A percentile compares a stretch with the other conserved stretches of the same genome.
Evolutionary conservation across 1,284 basidiomycete species (phyloP).

Genomic region (Leucoagaricus sp.): DNA sequence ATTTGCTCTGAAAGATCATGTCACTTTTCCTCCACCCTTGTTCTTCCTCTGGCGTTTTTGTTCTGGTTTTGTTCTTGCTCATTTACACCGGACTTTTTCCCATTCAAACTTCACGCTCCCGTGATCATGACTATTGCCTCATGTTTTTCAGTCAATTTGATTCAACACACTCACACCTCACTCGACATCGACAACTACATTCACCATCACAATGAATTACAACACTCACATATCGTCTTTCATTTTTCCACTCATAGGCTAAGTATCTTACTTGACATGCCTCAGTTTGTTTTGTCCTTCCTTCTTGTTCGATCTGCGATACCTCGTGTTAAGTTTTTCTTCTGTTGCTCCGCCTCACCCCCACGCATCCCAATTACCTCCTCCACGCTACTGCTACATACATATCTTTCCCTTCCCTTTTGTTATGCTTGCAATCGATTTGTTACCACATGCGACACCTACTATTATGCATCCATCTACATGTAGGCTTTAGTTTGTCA

Average conservation of each 20-base stretch:
- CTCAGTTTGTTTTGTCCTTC: neutral
- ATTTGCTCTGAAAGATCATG: no score
- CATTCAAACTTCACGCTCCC: neutral
- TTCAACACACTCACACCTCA: no score
- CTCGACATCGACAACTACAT: neutral
- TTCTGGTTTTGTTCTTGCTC: neutral
- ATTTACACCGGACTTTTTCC: neutral
- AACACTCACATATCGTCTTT: no score
- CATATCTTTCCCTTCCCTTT: neutral
- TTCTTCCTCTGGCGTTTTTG: neutral
- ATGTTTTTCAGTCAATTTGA: neutral
- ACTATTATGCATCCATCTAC: neutral
- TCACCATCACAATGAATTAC: neutral
- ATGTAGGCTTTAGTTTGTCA: no score
- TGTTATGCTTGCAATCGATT: constrained; percentile 1
- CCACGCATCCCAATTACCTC: no score
- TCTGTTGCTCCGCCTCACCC: neutral
- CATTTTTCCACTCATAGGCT: neutral
- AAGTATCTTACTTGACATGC: neutral
- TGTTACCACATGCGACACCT: constrained; percentile 7
- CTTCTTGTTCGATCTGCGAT: constrained; percentile 5
- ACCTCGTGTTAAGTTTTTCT: constrained; percentile 6
- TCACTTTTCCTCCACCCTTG: neutral
- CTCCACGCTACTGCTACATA: neutral
- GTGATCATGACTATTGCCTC: neutral